Conservation (phyloP, 257 asterid species). For the Thymus quinquecostatus region DNA sequence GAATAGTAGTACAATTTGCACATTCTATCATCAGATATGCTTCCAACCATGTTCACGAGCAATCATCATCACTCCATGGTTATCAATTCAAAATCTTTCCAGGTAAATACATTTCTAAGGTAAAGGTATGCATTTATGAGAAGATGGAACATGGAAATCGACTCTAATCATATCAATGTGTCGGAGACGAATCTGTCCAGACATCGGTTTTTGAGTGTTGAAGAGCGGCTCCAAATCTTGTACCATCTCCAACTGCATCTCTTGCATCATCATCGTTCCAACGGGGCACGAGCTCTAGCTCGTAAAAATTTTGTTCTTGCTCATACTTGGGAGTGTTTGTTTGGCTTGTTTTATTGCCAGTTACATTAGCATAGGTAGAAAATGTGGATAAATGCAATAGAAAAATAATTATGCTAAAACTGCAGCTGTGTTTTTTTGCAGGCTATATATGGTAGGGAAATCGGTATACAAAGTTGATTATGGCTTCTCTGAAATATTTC, state of each 20-base stretch:
- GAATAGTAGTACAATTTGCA: background rate
- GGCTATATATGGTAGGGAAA: background rate
- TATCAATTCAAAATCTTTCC: background rate
- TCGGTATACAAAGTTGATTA: background rate
- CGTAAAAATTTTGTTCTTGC: background rate
- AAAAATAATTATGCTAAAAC: background rate
- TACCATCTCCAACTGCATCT: conserved; percentile 1
- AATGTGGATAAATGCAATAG: background rate
- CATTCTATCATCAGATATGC: background rate
- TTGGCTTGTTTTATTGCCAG: background rate
- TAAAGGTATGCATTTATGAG: background rate
- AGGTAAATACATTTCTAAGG: background rate
- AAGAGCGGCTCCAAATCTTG: conserved; percentile 9
- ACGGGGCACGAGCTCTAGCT: background rate
- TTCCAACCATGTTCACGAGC: background rate
- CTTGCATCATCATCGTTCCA: background rate
- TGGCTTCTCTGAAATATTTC: background rate
- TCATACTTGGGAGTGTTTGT: background rate
- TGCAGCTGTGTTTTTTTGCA: background rate
- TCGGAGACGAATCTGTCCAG: background rate
- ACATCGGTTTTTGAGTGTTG: background rate
- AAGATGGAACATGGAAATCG: background rate
- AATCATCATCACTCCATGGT: background rate
- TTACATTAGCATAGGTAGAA: background rate
- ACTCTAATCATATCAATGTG: background rate